Base-by-base conservation (phyloP, 352 stramenopile species). In the Phytophthora colocasiae region DNA sequence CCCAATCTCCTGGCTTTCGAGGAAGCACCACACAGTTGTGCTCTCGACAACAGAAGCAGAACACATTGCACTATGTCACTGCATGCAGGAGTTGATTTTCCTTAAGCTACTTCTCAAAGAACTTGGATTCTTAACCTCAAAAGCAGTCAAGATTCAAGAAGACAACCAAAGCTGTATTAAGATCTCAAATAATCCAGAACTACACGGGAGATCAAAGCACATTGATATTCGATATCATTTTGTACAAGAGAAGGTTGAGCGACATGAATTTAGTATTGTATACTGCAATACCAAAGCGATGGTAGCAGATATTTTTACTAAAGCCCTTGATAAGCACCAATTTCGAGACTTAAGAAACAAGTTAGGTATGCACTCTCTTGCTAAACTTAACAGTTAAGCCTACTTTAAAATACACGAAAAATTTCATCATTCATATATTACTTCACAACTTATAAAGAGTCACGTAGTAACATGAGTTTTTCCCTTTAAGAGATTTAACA, bases 41-140 rank as follows among this genome's bases (percentile, higher is more conserved):
- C 22, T 76, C 22, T 70, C 56, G 4, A 75, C 65, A 49, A 65
- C 65, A 36, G 46, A 73, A 34, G 47, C 60, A 11, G 53, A 69
- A 24, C 66, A 65, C 32, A 58, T 73, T 7, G 58, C 65, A 12
- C 29, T 62, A 5, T 69, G 65, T 15, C 58, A 73, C 17, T 62
- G 57, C 46, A 65, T 71, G 34, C 65, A 72, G 43, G 44, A 51
- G 15, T 6, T 43, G 0, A 43, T 43, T 12, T 48, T 19, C 1
- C 19, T 48, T 0, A 48, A 48, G 3, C 43, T 48, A 17, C 43
- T 31, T 0, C 43, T 48, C 1, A 11, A n/a, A n/a, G 43, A 17
- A 6, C 19, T 48, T 17, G n/a, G n/a, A 1, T 10, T 17, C 14
- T 0, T 17, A 31, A 48, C 19, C 6, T 4, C 43, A 3, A 12